phyloP scores from a whole-genome alignment of 2,329 filamentous ascomycete genomes.

The Hypoxylon rubiginosum region DNA sequence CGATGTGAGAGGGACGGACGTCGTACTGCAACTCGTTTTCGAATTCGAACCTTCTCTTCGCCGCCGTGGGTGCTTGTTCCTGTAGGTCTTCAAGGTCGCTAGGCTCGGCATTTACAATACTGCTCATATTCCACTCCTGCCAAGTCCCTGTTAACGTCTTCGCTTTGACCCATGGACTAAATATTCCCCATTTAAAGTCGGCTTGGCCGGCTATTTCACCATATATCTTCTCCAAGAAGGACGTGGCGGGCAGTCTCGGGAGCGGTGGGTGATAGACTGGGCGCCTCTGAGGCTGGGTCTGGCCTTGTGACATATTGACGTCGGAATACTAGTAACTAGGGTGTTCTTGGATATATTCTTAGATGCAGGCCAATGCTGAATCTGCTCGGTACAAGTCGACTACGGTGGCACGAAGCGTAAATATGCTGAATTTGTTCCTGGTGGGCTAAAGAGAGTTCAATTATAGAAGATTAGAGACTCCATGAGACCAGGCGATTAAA shows the following conservation, averaged over 20 bases:
- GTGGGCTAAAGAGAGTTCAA: slow-evolving; percentile 1
- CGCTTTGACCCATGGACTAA: slow-evolving; percentile 17
- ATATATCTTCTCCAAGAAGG: slow-evolving; percentile 7
- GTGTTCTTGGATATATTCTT: not conserved
- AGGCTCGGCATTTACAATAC: slow-evolving; percentile 12
- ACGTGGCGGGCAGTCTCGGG: not conserved
- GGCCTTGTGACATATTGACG: not conserved
- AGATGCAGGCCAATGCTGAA: no score
- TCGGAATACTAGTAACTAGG: not conserved
- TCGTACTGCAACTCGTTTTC: slow-evolving; percentile 22
- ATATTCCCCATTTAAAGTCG: slow-evolving; percentile 34
- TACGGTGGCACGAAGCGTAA: no score
- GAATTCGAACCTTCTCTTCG: not conserved
- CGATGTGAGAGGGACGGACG: slow-evolving; percentile 43
- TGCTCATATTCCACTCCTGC: slow-evolving; percentile 26
- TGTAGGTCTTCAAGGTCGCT: not conserved
- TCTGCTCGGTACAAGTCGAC: no score
- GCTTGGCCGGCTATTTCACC: slow-evolving; percentile 17
- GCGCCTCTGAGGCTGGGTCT: not conserved
- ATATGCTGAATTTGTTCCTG: not conserved
- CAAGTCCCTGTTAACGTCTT: slow-evolving; percentile 18
- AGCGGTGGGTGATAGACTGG: not conserved
- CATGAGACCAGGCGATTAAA: slow-evolving; percentile 13
- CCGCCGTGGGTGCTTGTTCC: not conserved
- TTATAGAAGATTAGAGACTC: slow-evolving; percentile 8